Conservation (phyloP, 140 eudicot species). For the Erigeron philadelphicus region DNA sequence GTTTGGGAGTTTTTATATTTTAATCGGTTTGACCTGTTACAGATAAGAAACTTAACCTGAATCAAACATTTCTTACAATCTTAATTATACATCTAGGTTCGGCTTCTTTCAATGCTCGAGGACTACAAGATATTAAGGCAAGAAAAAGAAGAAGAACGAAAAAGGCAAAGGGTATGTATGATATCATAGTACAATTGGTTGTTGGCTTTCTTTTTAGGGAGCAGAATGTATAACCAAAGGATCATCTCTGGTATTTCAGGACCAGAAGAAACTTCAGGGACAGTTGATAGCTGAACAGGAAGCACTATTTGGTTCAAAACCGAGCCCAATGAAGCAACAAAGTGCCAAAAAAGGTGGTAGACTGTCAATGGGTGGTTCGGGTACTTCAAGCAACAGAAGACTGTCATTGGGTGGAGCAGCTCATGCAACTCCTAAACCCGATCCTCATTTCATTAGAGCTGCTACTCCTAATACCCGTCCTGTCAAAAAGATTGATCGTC, state of each 20-base stretch:
- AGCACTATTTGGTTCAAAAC: conserved; percentile 86
- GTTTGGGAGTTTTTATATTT: background rate
- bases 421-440: conserved; percentile 64
- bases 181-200: background rate
- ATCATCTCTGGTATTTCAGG: conserved; percentile 38
- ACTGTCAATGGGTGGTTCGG: conserved; percentile 48
- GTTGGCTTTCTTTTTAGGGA: background rate
- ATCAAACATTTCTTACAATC: background rate
- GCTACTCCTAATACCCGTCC: conserved; percentile 63
- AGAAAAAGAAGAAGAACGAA: conserved; percentile 74
- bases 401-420: conserved; percentile 75
- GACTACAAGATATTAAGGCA: conserved; percentile 56
- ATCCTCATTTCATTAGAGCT: conserved; percentile 40
- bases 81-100: conserved; percentile 33
- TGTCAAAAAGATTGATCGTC: conserved; percentile 47
- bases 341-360: conserved; percentile 73
- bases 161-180: conserved; percentile 72
- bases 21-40: background rate
- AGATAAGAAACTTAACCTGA: background rate
- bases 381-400: conserved; percentile 47
- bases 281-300: conserved; percentile 86
- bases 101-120: conserved; percentile 72
- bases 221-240: conserved; percentile 2
- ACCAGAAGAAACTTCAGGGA: conserved; percentile 93
- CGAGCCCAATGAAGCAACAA: conserved; percentile 81